phyloP scores from a whole-genome alignment of 305 asterid genomes.

The Fraxinus platypoda region DNA sequence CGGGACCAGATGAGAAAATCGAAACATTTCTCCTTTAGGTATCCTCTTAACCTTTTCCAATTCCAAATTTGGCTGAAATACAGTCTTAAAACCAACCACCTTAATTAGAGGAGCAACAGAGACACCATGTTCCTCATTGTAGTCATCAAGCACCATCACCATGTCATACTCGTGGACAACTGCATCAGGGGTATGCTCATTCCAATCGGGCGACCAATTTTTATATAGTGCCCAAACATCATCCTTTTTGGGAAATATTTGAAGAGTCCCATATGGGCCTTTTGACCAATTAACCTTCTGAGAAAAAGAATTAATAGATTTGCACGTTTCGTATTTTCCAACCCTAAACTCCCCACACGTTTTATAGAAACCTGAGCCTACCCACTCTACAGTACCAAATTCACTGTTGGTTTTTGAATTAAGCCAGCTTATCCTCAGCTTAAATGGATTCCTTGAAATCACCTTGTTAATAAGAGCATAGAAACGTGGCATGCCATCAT shows the following conservation, averaged over 20 bases:
- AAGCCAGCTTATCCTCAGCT: constrained; percentile 82
- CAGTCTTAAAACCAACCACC: constrained; percentile 74
- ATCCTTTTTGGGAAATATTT: constrained; percentile 65
- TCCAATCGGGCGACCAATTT: constrained; percentile 81
- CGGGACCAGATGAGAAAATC: constrained; percentile 86
- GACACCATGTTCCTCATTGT: constrained; percentile 60
- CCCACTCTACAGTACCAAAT: constrained; percentile 69
- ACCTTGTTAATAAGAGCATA: constrained; percentile 78
- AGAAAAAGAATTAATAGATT: constrained; percentile 69
- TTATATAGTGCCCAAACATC: constrained; percentile 89
- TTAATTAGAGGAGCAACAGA: constrained; percentile 72
- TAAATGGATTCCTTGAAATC: constrained; percentile 64
- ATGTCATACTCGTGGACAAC: constrained; percentile 76
- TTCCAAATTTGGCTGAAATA: constrained; percentile 59
- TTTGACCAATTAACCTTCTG: constrained; percentile 74
- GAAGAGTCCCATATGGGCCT: constrained; percentile 57
- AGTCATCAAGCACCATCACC: constrained; percentile 65
- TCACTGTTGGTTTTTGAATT: constrained; percentile 73
- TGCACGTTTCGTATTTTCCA: constrained; percentile 57
- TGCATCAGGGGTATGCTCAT: constrained; percentile 54
- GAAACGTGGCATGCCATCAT: constrained; percentile 96
- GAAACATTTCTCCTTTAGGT: constrained; percentile 76
- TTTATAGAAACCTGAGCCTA: constrained; percentile 75
- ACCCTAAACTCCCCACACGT: constrained; percentile 88
- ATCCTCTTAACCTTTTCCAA: constrained; percentile 44